Conservation (phyloP, 805 yeast genomes). For the Starmerella cellae region DNA sequence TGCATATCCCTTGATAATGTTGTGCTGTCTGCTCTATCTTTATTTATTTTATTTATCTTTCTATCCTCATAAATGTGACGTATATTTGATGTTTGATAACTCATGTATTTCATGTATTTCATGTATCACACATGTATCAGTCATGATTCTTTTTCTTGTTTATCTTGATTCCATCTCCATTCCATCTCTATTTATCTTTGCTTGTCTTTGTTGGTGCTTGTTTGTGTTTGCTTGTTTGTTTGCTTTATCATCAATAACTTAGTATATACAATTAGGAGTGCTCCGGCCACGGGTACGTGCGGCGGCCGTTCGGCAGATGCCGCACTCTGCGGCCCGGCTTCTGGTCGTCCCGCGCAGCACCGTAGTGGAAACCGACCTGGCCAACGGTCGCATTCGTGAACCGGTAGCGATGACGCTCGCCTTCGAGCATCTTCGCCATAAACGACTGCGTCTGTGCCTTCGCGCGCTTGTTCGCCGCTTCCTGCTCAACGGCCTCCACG, state of each 20-base stretch:
- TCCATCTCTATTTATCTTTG: not conserved
- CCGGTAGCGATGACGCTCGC: slow-evolving; percentile 59
- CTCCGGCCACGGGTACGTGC: slow-evolving; percentile 21
- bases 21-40: too few relatives aligned
- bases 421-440: slow-evolving; percentile 47
- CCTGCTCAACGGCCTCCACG: slow-evolving; percentile 14
- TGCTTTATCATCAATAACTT: not conserved
- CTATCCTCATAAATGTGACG: too few relatives aligned
- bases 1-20: not conserved
- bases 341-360: slow-evolving; percentile 77
- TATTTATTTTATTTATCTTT: too few relatives aligned
- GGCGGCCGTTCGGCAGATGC: slow-evolving; percentile 21
- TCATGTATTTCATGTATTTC: too few relatives aligned
- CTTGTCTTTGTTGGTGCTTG: not conserved
- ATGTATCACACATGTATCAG: too few relatives aligned
- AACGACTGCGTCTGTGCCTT: slow-evolving; percentile 27
- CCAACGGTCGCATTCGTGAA: slow-evolving; percentile 73
- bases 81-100: too few relatives aligned
- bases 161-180: too few relatives aligned
- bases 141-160: too few relatives aligned
- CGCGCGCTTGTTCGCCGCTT: slow-evolving; percentile 26
- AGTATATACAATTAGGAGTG: slow-evolving; percentile 13
- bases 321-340: slow-evolving; percentile 53
- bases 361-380: slow-evolving; percentile 80
- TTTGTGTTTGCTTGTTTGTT: not conserved